These are phyloP conservation scores for Raphidocelis subcapitata DNA, from an alignment of 139 green algal genomes.

Conservation along the genomic window DNA sequence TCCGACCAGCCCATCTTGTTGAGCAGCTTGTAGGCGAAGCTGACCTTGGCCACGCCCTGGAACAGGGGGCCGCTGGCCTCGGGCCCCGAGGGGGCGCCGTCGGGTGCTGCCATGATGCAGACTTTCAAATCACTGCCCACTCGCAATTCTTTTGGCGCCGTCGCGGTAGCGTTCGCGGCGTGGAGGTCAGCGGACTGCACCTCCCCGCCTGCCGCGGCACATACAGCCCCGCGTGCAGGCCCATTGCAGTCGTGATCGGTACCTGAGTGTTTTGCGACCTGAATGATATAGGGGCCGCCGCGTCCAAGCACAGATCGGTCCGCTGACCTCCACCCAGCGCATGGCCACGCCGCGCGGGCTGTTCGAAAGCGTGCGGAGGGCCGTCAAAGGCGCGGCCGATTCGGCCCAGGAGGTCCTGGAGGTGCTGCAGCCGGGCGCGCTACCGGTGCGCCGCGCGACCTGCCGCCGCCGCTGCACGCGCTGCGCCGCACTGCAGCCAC, in stretches of 20 bases:
- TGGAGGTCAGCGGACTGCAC: neutral
- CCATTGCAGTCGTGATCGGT: no score
- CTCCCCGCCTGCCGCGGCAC: neutral
- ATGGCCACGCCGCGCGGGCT: neutral
- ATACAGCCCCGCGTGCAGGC: neutral
- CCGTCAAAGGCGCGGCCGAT: neutral
- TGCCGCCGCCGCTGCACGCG: no score
- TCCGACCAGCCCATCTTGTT: slow-evolving; percentile 80
- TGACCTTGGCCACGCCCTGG: slow-evolving; percentile 74
- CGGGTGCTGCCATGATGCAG: no score
- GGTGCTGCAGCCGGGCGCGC: slow-evolving; percentile 24
- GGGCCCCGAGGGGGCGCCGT: slow-evolving; percentile 1
- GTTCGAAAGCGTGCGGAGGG: neutral
- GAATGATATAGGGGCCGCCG: no score
- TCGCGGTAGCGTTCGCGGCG: no score
- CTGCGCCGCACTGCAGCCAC: no score
- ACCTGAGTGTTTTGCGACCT: no score
- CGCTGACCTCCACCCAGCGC: no score
- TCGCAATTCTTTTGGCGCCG: neutral
- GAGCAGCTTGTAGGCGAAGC: slow-evolving; percentile 72
- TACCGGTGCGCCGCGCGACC: slow-evolving; percentile 15
- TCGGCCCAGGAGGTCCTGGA: slow-evolving; percentile 26
- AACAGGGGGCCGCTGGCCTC: slow-evolving; percentile 31
- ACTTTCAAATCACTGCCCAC: no score
- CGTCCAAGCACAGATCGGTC: no score